These are phyloP conservation scores for Cornus florida DNA, from an alignment of 148 eudicot genomes.

Conservation along the genomic window DNA sequence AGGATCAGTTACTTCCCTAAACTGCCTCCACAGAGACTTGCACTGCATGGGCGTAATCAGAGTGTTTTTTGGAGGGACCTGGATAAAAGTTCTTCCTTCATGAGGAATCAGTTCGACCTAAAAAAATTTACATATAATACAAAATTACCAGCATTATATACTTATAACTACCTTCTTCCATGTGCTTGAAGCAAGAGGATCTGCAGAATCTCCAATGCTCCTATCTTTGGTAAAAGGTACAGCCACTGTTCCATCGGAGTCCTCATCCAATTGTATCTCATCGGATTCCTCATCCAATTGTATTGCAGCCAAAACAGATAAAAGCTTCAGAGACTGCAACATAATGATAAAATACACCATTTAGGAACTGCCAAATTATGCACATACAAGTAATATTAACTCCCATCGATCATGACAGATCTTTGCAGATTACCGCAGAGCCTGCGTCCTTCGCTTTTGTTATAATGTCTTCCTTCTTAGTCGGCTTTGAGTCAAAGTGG, in stretches of 20 bases:
- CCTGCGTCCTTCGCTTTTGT: slow-evolving; percentile 42
- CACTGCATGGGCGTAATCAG: slow-evolving; percentile 47
- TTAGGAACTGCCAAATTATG: no score
- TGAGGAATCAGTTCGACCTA: slow-evolving; percentile 6
- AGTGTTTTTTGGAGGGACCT: slow-evolving; percentile 31
- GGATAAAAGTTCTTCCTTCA: not conserved
- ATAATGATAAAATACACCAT: no score
- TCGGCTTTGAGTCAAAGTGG: slow-evolving; percentile 52
- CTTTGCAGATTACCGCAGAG: slow-evolving; percentile 26
- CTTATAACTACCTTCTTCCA: slow-evolving; percentile 34
- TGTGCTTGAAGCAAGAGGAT: slow-evolving; percentile 38
- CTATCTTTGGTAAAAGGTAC: no score
- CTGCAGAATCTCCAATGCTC: slow-evolving; percentile 21
- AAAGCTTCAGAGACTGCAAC: no score
- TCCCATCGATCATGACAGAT: not conserved
- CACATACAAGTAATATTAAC: not conserved
- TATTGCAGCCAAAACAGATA: no score
- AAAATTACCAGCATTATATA: not conserved
- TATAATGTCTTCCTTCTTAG: slow-evolving; percentile 49
- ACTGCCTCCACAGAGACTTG: slow-evolving; percentile 46
- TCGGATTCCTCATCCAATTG: no score
- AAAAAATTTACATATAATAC: not conserved
- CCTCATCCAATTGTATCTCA: no score
- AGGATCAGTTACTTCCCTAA: slow-evolving; percentile 39
- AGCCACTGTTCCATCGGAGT: no score